Base-by-base conservation (phyloP, 225 moss, liverwort and hornwort genomes). In the Polytrichum commune region DNA sequence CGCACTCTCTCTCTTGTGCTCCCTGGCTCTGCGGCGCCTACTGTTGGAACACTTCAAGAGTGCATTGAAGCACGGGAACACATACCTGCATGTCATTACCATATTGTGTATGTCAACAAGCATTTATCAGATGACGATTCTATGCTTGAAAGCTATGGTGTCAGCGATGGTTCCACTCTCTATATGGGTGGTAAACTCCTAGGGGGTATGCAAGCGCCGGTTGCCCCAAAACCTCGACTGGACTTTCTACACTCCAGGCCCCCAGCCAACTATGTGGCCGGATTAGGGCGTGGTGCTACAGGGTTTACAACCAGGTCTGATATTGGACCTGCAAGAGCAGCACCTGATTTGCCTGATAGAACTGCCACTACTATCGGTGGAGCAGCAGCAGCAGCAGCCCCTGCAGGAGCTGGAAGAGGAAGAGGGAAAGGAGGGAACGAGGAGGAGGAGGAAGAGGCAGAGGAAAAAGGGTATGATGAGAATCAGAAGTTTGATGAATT, bases 401-500 rank as follows among this genome's bases (percentile, higher is more conserved):
- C 93, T 67, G 89, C 72, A 23, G 93, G 96, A 7, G 93, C 80
- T 2, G 96, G 92, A 29, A 81, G 89, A 4, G 86, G 89, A 18
- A 78, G 92, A 61, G 93, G 92, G 1, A 87, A 86, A 63, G 93
- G 93, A 18, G 91, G 89, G 8, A 76, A 84, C 8, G 96, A 92
- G 24, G 94, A 97, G 69, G 96, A 96, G 64, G 96, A 97, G 77
- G 90, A 92, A 65, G 95, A 95, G 70, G 96, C 93, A 70, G 94
- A 93, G 80, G 96, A 97, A 85, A 97, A 97, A 81, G 96, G 96
- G 24, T 92, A 96, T 66, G 96, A 97, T 66, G 94, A 97, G 64
- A 97, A 94, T 73, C 92, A 94, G 86, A 97, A 97, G 78, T 97
- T 97, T 56, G 96, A 97, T 75, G 94, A 97, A 64, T 92, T 92